Evolutionary conservation across 1,139 yeast species (phyloP).

Genomic region (Debaryomycetaceae sp.): DNA sequence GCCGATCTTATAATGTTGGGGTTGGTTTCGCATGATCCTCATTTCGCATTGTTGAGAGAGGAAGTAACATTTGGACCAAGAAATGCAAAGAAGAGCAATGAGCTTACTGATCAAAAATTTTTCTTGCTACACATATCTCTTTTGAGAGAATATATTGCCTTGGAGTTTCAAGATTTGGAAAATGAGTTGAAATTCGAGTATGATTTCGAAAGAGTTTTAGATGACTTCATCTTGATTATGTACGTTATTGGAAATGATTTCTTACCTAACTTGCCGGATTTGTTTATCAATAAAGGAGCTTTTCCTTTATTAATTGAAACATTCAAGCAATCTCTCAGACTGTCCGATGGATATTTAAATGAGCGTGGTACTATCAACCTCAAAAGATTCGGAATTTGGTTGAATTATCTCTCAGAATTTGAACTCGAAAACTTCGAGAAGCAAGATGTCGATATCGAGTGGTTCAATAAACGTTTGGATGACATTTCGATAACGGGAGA

Average conservation of each 20-base stretch:
- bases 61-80: constrained; percentile 86
- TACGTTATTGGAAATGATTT: constrained; percentile 98
- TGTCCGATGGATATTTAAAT: constrained; percentile 80
- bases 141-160: constrained; percentile 83
- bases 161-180: constrained; percentile 75
- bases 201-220: constrained; percentile 84
- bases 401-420: constrained; percentile 62
- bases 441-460: constrained; percentile 79
- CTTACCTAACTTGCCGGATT: constrained; percentile 94
- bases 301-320: constrained; percentile 85
- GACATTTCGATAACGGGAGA: constrained; percentile 74
- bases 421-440: constrained; percentile 81
- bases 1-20: constrained; percentile 98
- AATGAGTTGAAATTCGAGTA: constrained; percentile 65
- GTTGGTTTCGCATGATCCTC: constrained; percentile 95
- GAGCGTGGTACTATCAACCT: constrained; percentile 80
- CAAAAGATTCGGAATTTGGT: constrained; percentile 68
- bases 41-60: constrained; percentile 90
- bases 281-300: constrained; percentile 93
- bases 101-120: constrained; percentile 77
- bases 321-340: constrained; percentile 74
- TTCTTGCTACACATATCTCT: constrained; percentile 79
- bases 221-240: constrained; percentile 88
- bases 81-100: constrained; percentile 41
- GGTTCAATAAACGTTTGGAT: constrained; percentile 86